phyloP scores from a whole-genome alignment of 345 rosid species.

The Corchorus olitorius region DNA sequence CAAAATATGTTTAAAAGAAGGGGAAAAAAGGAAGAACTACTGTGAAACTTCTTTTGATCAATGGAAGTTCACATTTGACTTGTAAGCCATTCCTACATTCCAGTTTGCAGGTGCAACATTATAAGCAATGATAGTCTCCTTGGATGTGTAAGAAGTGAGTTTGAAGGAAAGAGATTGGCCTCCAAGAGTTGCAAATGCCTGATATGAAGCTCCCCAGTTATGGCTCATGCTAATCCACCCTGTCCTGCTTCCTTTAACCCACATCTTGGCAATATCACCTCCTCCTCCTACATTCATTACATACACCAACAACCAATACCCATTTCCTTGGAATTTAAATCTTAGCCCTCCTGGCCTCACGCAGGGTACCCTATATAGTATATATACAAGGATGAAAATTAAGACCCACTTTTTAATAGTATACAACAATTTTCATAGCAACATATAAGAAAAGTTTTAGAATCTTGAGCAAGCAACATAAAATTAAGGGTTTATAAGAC shows the following conservation, averaged over 20 bases:
- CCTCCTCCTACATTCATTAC: constrained; percentile 80
- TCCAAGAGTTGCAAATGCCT: constrained; percentile 70
- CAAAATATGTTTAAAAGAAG: too few relatives aligned
- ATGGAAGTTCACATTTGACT: constrained; percentile 54
- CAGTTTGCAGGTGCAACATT: constrained; percentile 75
- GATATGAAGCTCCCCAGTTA: constrained; percentile 94
- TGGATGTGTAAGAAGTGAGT: constrained; percentile 62
- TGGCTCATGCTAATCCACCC: constrained; percentile 88
- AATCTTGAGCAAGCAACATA: too few relatives aligned
- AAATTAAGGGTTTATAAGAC: too few relatives aligned
- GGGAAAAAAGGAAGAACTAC: background rate
- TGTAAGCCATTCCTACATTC: constrained; percentile 59
- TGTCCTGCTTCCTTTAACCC: constrained; percentile 73
- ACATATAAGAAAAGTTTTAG: too few relatives aligned
- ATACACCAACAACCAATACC: constrained; percentile 62
- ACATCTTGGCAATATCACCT: constrained; percentile 53
- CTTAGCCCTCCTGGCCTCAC: constrained; percentile 47
- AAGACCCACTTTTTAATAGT: background rate
- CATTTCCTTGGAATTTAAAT: constrained; percentile 52
- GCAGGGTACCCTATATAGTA: constrained; percentile 49
- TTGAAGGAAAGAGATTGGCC: constrained; percentile 82
- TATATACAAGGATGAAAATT: background rate
- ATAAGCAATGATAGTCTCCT: constrained; percentile 54
- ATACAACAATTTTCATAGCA: background rate
- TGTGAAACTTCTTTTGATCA: constrained; percentile 25